Conservation (phyloP, 768 basidiomycete genomes). For the Lyophyllum atratum region DNA sequence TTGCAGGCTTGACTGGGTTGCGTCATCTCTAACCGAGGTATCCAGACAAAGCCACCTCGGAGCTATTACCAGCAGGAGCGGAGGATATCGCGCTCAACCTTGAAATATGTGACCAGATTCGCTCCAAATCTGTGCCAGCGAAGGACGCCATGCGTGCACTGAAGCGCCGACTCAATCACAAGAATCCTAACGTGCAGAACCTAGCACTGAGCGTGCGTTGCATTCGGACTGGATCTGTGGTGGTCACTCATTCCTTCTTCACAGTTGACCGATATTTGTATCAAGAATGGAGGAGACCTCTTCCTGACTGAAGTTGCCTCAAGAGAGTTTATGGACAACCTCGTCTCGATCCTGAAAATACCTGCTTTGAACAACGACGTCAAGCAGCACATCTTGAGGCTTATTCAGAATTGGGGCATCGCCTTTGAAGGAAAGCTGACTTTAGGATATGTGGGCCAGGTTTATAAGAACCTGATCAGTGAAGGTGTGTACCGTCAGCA, state of each 20-base stretch:
- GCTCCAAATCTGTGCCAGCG: conserved; percentile 84
- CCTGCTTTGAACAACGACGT: conserved; percentile 80
- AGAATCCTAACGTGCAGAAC: conserved; percentile 95
- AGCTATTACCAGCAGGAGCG: conserved; percentile 75
- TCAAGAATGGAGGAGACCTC: conserved; percentile 97
- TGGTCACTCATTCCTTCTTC: conserved; percentile 3
- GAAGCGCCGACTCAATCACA: conserved; percentile 85
- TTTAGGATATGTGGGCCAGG: conserved; percentile 75
- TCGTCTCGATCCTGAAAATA: conserved; percentile 84
- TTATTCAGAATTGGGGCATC: conserved; percentile 93
- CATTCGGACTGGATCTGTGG: neutral
- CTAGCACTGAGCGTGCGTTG: conserved; percentile 78
- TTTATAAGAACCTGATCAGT: conserved; percentile 71
- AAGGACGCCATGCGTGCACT: conserved; percentile 88
- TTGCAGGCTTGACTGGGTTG: neutral
- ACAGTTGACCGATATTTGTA: conserved; percentile 85
- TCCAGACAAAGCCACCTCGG: conserved; percentile 92
- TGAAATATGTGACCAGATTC: conserved; percentile 96
- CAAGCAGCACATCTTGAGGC: conserved; percentile 72
- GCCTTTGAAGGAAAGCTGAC: conserved; percentile 82
- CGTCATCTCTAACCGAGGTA: neutral
- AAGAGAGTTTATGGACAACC: conserved; percentile 91
- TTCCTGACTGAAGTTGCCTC: conserved; percentile 85
- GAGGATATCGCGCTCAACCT: conserved; percentile 94
- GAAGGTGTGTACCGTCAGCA: conserved; percentile 60